phyloP scores from a whole-genome alignment of 768 basidiomycete species.

The Gymnopilus junonius region DNA sequence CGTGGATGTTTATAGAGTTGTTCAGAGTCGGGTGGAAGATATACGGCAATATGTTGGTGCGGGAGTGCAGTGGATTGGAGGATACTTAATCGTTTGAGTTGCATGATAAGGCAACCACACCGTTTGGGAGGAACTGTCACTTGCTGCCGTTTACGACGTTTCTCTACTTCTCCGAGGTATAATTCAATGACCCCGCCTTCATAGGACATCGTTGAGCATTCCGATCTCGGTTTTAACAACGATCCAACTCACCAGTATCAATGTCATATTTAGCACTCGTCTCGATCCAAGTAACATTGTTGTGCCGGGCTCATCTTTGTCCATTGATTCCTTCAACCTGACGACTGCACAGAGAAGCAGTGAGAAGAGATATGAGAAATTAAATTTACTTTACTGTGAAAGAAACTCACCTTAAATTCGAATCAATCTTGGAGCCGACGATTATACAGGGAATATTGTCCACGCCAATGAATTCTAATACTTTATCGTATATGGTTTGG shows the following conservation, averaged over 20 bases:
- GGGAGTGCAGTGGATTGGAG: background rate
- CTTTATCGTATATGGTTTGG: constrained; percentile 90
- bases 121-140: constrained; percentile 35
- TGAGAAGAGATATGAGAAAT: constrained; percentile 29
- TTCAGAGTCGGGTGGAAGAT: background rate
- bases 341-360: constrained; percentile 43
- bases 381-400: background rate
- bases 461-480: constrained; percentile 83
- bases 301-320: constrained; percentile 67
- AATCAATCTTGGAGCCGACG: constrained; percentile 88
- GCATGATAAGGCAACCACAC: constrained; percentile 60
- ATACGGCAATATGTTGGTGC: background rate
- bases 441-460: constrained; percentile 88
- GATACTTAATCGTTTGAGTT: constrained; percentile 26
- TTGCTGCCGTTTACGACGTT: constrained; percentile 46
- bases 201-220: background rate
- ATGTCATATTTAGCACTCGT: constrained; percentile 82
- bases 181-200: constrained; percentile 80
- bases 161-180: constrained; percentile 81
- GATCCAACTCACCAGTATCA: constrained; percentile 74
- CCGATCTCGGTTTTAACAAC: background rate
- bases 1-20: background rate
- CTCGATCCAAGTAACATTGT: constrained; percentile 81
- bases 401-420: constrained; percentile 66
- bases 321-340: constrained; percentile 73